phyloP scores from a whole-genome alignment of 1,284 basidiomycete species.

The Grifola frondosa region DNA sequence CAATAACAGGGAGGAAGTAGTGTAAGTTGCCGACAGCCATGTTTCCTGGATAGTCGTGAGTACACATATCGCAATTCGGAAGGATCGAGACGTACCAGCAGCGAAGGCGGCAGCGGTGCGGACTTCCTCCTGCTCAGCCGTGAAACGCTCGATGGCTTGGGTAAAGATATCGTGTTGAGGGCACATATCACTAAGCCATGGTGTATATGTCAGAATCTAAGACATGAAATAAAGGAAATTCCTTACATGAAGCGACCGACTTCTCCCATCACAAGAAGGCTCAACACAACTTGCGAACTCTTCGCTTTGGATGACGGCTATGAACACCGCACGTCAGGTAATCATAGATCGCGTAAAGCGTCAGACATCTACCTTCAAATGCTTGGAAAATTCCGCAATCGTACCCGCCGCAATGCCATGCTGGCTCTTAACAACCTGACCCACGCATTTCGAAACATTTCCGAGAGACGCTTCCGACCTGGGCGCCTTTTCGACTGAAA shows the following conservation, averaged over 20 bases:
- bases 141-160: slow-evolving; percentile 72
- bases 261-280: slow-evolving; percentile 86
- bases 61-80: background rate
- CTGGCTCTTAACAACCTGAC: slow-evolving; percentile 72
- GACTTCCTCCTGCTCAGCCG: slow-evolving; percentile 78
- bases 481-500: slow-evolving; percentile 55
- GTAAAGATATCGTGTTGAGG: slow-evolving; percentile 74
- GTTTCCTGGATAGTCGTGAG: slow-evolving; percentile 59
- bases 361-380: slow-evolving; percentile 62
- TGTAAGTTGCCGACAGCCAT: slow-evolving; percentile 90
- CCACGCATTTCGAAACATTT: slow-evolving; percentile 84
- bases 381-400: slow-evolving; percentile 78
- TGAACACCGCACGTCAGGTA: background rate
- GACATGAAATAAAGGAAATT: slow-evolving; percentile 8
- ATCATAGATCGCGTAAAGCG: background rate
- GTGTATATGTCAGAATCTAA: background rate
- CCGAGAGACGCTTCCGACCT: slow-evolving; percentile 54
- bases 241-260: slow-evolving; percentile 83
- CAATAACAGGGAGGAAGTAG: slow-evolving; percentile 82
- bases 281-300: slow-evolving; percentile 71
- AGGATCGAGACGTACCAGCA: slow-evolving; percentile 54
- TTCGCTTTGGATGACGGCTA: slow-evolving; percentile 67
- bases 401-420: slow-evolving; percentile 74
- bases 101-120: slow-evolving; percentile 90
- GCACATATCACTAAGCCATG: slow-evolving; percentile 71